Conservation (phyloP, 2,329 filamentous ascomycete species). For the Phialophora macrospora region DNA sequence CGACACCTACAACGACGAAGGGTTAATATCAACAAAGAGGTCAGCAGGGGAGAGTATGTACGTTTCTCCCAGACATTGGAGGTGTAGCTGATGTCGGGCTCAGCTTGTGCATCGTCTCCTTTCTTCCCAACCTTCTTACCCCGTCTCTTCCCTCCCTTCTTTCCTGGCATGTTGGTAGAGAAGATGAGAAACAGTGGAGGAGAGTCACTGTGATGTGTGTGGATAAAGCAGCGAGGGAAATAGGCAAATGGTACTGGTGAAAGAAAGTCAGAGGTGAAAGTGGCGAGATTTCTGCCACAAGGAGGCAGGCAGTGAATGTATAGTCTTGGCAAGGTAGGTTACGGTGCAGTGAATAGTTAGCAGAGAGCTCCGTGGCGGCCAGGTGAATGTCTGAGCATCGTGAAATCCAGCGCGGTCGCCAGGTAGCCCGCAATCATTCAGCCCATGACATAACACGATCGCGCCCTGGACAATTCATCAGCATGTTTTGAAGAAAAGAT, state of each 20-base stretch:
- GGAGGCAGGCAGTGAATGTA: not conserved
- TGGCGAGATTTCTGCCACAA: not conserved
- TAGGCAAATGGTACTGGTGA: not conserved
- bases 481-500: not conserved
- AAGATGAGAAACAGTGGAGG: not conserved
- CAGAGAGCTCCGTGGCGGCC: not conserved
- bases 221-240: not conserved
- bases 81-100: constrained; percentile 18
- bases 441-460: not conserved
- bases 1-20: constrained; percentile 1
- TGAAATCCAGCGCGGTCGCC: not conserved
- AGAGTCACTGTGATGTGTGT: not conserved
- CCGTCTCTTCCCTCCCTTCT: constrained; percentile 1
- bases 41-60: not conserved
- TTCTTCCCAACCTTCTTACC: constrained; percentile 18
- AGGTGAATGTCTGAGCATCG: not conserved
- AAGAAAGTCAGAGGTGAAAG: not conserved
- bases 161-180: not conserved
- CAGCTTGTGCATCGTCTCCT: constrained; percentile 5
- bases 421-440: not conserved
- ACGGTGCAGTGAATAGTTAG: not conserved
- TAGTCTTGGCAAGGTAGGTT: not conserved
- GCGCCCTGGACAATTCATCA: not conserved
- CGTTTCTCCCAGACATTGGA: constrained; percentile 21
- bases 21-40: not conserved